Evolutionary conservation across 306 rosid genomes (phyloP), one percentile per base, ranked within the genome.

Genomic region (Dalbergia cochinchinensis): DNA sequence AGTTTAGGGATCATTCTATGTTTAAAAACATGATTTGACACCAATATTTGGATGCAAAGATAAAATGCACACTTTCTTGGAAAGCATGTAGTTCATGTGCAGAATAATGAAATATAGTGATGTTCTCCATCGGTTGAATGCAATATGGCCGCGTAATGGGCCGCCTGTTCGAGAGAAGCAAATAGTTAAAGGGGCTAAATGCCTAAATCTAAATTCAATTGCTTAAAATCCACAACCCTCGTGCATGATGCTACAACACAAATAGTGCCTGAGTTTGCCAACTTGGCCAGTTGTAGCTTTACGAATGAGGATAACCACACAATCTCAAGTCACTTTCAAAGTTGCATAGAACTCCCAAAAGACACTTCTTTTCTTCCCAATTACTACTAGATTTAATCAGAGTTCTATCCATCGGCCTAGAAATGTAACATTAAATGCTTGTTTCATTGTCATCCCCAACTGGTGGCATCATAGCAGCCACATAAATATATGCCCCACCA

Each of bases 241-340:
- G 55, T 79, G 78, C 42, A 55, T 70, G 82, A 75, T 45, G 79
- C 26, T 75, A 79, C 59, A 53, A 54, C 74, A 62, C 74, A 62
- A 60, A 34, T 14, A 60, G 16, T 2, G 14, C 11, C 16, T 39
- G 50, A 68, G 42, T 68, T 54, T 65, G 61, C 50, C 82, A 80
- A 71, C 20, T 71, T 58, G 83, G 62, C 60, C 60, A 37, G 26
- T 80, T 69, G 67, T 63, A 74, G 76, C 62, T 75, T 77, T 37
- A 47, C 39, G 79, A 65, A 63, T 71, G 22, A 45, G 55, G 79
- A 57, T 67, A 62, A 77, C 11, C 75, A 63, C 45, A 6, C 22
- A 39, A 68, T 77, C 68, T 66, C 67, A 65, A 51, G 74, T 85
- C 88, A 65, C 83, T 85, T 65, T 84, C 85, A 71, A 42, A 76